These are phyloP conservation scores for Porphyrellus cyaneotinctus DNA, from an alignment of 768 basidiomycete genomes.

Conservation along the genomic window DNA sequence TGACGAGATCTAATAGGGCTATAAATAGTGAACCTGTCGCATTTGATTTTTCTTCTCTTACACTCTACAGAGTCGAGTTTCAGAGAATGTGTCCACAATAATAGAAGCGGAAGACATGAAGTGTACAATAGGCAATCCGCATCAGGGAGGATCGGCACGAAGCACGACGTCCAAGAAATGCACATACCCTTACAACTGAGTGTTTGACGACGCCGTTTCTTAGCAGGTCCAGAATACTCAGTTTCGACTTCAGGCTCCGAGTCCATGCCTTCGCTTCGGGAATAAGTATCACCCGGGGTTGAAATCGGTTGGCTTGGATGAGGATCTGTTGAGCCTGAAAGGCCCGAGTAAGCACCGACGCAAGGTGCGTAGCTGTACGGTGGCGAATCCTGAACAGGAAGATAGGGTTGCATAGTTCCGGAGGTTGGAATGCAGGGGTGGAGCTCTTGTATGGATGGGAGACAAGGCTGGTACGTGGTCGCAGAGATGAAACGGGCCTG, in stretches of 20 bases:
- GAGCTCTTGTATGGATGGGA: conserved; percentile 67
- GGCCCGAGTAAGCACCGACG: conserved; percentile 18
- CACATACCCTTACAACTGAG: conserved; percentile 78
- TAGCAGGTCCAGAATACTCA: conserved; percentile 54
- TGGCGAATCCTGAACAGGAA: conserved; percentile 25
- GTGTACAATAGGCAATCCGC: not conserved
- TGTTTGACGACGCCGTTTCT: conserved; percentile 78
- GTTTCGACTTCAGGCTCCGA: conserved; percentile 56
- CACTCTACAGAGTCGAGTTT: conserved; percentile 50
- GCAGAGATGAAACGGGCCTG: conserved; percentile 27
- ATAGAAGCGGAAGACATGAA: not conserved
- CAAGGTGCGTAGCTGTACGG: conserved; percentile 25
- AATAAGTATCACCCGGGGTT: conserved; percentile 22
- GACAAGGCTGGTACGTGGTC: conserved; percentile 28
- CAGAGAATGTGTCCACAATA: not conserved
- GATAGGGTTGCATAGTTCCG: conserved; percentile 29
- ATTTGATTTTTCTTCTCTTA: conserved; percentile 84
- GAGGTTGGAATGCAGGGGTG: conserved; percentile 63
- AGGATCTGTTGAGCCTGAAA: conserved; percentile 27
- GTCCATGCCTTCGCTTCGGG: conserved; percentile 39
- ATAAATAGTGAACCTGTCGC: conserved; percentile 60
- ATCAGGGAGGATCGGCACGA: conserved; percentile 20
- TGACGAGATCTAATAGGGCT: not conserved
- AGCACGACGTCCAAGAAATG: conserved; percentile 8
- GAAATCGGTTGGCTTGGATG: conserved; percentile 20